phyloP scores from a whole-genome alignment of 495 filamentous ascomycete genomes.

The Aspergillus coremiiformis region DNA sequence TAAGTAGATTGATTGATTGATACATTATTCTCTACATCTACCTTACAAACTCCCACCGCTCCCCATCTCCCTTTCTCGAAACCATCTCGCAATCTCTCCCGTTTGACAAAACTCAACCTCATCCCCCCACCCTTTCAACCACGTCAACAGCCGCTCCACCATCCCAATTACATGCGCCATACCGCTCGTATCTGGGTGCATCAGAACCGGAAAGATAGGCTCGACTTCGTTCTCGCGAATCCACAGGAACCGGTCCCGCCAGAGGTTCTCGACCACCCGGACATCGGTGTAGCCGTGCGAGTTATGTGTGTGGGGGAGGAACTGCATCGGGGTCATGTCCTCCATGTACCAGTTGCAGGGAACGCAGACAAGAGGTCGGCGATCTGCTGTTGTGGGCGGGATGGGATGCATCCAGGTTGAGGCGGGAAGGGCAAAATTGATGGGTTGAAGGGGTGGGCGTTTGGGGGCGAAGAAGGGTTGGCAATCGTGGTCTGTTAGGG shows the following conservation, averaged over 20 bases:
- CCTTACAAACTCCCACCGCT: too few relatives aligned
- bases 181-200: conserved; percentile 56
- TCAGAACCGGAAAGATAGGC: conserved; percentile 41
- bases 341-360: conserved; percentile 52
- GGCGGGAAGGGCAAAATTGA: conserved; percentile 43
- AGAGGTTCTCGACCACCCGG: conserved; percentile 45
- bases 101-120: conserved; percentile 40
- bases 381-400: conserved; percentile 18
- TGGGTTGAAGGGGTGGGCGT: conserved; percentile 39
- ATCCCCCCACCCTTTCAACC: conserved; percentile 41
- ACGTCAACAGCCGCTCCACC: conserved; percentile 48
- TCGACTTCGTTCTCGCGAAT: conserved; percentile 32
- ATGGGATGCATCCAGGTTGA: conserved; percentile 54
- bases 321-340: conserved; percentile 52
- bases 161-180: conserved; percentile 57
- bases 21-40: neutral
- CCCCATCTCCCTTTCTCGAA: neutral
- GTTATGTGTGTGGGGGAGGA: conserved; percentile 42
- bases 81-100: conserved; percentile 6
- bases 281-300: conserved; percentile 48
- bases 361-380: conserved; percentile 41
- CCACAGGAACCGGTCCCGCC: conserved; percentile 46
- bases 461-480: conserved; percentile 46
- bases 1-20: neutral
- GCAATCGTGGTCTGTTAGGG: conserved; percentile 48